phyloP scores from a whole-genome alignment of 2,329 filamentous ascomycete genomes.

The Ophiostoma himal-ulmi region DNA sequence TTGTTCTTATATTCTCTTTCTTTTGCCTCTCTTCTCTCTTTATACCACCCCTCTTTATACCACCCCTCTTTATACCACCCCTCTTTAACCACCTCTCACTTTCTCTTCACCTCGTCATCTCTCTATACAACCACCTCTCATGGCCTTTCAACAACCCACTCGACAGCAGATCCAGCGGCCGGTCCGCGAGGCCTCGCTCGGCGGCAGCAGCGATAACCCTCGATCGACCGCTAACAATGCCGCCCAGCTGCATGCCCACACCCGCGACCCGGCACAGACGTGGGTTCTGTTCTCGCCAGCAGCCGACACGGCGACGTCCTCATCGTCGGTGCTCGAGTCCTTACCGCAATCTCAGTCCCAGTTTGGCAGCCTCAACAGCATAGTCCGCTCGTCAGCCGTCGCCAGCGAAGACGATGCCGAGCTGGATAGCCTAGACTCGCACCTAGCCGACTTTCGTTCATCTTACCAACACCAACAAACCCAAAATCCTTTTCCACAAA shows the following conservation, averaged over 20 bases:
- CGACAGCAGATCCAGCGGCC: constrained; percentile 47
- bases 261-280: constrained; percentile 66
- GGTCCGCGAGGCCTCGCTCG: constrained; percentile 31
- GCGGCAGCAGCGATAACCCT: constrained; percentile 16
- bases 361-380: constrained; percentile 68
- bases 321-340: constrained; percentile 60
- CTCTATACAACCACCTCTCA: neutral
- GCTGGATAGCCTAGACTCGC: constrained; percentile 88
- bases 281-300: constrained; percentile 92
- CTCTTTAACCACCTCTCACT: constrained; percentile 2
- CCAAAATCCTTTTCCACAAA: neutral
- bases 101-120: neutral
- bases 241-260: neutral
- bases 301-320: constrained; percentile 56
- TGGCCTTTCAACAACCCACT: constrained; percentile 29
- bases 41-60: too few relatives aligned
- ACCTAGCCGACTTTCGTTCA: constrained; percentile 76
- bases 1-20: neutral
- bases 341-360: constrained; percentile 47
- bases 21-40: neutral
- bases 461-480: constrained; percentile 30
- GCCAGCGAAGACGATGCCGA: constrained; percentile 53
- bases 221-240: constrained; percentile 9
- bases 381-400: constrained; percentile 48
- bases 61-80: neutral